These are phyloP conservation scores for Backusella parvicylindrica DNA, from an alignment of 192 early-diverging fungal species.

Conservation along the genomic window DNA sequence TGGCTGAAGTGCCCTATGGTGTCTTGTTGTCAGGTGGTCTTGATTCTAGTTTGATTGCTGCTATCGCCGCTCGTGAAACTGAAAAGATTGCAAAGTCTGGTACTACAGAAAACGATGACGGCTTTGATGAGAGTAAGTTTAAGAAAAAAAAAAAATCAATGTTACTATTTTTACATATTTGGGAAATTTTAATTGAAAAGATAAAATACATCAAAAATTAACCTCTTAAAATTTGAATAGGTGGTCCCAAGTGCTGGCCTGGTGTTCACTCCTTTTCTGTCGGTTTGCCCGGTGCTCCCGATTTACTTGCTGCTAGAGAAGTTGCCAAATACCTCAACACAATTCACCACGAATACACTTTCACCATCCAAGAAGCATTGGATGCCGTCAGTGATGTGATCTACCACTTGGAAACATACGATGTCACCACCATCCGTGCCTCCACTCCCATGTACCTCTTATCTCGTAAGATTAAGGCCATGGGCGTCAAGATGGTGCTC, in stretches of 20 bases:
- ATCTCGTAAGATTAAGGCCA: conserved; percentile 96
- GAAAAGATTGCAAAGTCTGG: conserved; percentile 55
- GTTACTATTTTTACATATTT: not conserved
- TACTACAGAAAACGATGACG: conserved; percentile 49
- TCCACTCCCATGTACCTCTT: conserved; percentile 99
- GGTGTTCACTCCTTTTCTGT: conserved; percentile 96
- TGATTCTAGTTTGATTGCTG: conserved; percentile 93
- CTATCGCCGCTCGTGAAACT: conserved; percentile 86
- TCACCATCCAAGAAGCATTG: conserved; percentile 93
- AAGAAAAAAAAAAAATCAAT: not conserved
- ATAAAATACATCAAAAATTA: no score
- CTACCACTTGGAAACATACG: conserved; percentile 97
- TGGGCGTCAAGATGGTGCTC: conserved; percentile 99
- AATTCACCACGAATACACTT: conserved; percentile 94
- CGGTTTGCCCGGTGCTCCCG: conserved; percentile 90
- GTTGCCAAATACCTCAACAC: conserved; percentile 91
- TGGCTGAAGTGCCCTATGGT: conserved; percentile 98
- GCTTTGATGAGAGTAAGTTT: conserved; percentile 51
- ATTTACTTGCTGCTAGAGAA: conserved; percentile 83
- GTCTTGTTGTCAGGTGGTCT: conserved; percentile 93
- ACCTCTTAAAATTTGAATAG: conserved; percentile 21
- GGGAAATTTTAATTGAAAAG: not conserved
- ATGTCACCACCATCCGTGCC: conserved; percentile 97
- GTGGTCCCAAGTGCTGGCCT: conserved; percentile 74
- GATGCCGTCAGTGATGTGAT: conserved; percentile 96